phyloP scores from a whole-genome alignment of 306 rosid genomes.

The Corylus heterophylla region DNA sequence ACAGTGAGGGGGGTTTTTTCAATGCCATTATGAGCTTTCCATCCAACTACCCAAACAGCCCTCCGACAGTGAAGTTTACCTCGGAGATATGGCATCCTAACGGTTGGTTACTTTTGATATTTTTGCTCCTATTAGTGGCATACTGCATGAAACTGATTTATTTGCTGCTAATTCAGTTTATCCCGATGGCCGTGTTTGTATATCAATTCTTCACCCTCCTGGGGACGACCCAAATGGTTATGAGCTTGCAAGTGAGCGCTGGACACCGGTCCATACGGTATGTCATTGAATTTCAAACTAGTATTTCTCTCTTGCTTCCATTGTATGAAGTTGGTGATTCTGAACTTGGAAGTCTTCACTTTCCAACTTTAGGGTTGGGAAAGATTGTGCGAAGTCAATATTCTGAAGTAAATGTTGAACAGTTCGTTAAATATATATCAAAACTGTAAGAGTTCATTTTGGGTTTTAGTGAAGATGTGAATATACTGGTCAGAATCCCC shows the following conservation, averaged over 20 bases:
- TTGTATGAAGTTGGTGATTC: background rate
- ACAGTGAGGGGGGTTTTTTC: conserved; percentile 95
- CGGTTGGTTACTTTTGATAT: conserved; percentile 47
- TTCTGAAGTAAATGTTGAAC: background rate
- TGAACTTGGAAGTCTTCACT: background rate
- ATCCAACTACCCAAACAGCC: conserved; percentile 90
- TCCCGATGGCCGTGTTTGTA: conserved; percentile 98
- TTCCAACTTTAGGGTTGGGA: background rate
- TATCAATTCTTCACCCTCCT: conserved; percentile 97
- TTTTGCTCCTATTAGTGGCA: conserved; percentile 10
- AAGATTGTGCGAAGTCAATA: background rate
- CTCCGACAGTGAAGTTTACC: conserved; percentile 84
- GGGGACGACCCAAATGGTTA: conserved; percentile 99
- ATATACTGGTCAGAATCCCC: background rate
- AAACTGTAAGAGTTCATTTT: background rate
- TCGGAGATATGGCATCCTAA: conserved; percentile 97
- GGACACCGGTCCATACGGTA: conserved; percentile 99
- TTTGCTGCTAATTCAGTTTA: conserved; percentile 58
- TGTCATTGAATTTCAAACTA: conserved; percentile 8
- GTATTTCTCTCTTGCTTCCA: background rate
- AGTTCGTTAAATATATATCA: background rate
- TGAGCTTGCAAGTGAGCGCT: conserved; percentile 98
- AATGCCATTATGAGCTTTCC: conserved; percentile 97
- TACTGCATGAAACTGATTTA: conserved; percentile 13
- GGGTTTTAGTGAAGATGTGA: background rate